These are phyloP conservation scores for Vitellaria paradoxa DNA, from an alignment of 179 eudicot species.

Conservation along the genomic window DNA sequence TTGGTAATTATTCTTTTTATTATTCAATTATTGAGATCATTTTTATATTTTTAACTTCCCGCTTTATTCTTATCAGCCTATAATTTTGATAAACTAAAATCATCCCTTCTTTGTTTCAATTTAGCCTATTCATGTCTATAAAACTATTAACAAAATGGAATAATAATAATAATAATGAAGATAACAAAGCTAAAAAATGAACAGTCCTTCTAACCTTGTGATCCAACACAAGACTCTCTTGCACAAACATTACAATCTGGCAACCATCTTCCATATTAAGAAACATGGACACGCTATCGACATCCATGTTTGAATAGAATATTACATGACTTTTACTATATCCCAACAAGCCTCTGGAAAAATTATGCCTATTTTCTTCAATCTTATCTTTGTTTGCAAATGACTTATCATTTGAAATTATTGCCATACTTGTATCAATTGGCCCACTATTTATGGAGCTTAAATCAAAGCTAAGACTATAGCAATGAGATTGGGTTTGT, in stretches of 20 bases:
- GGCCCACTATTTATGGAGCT: conserved; percentile 42
- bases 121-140: neutral
- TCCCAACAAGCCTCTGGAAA: no score
- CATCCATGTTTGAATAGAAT: conserved; percentile 77
- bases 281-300: conserved; percentile 75
- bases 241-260: conserved; percentile 96
- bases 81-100: no score
- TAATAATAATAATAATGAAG: neutral
- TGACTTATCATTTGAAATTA: conserved; percentile 35
- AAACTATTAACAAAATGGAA: neutral
- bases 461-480: conserved; percentile 75
- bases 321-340: no score
- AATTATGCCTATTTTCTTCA: no score
- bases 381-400: no score
- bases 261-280: no score
- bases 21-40: no score
- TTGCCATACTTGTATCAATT: no score
- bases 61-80: no score
- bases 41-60: no score
- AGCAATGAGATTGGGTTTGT: conserved; percentile 78
- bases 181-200: neutral
- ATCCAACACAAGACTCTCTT: conserved; percentile 87
- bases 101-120: neutral
- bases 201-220: conserved; percentile 51
- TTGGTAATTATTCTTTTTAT: no score